A percentile compares a stretch with the other conserved stretches of the same genome.
Evolutionary conservation across 73 alveolate species (phyloP).

Genomic region (Paramecium caudatum): DNA sequence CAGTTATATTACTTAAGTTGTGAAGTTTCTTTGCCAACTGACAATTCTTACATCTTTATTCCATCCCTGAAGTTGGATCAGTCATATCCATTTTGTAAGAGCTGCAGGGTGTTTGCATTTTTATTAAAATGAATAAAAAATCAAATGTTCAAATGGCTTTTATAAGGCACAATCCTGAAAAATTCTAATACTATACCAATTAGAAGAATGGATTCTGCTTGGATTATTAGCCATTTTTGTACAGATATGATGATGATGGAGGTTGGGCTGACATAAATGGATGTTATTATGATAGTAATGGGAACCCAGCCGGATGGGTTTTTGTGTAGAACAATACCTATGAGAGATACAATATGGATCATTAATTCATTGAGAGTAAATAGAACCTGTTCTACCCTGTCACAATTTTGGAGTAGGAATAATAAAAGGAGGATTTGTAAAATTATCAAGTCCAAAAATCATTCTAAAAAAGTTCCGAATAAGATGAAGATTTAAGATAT

Average conservation of each 20-base stretch:
- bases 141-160: background rate
- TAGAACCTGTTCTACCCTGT: background rate
- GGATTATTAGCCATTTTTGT: background rate
- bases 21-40: slow-evolving; percentile 1
- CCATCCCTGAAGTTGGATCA: background rate
- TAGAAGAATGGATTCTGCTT: background rate
- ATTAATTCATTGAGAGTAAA: background rate
- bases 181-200: background rate
- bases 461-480: background rate
- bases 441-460: background rate
- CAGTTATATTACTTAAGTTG: background rate
- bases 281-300: slow-evolving; percentile 49
- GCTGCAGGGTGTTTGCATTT: background rate
- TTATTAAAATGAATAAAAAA: slow-evolving; percentile 15
- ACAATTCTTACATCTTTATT: slow-evolving; percentile 49
- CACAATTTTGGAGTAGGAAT: background rate
- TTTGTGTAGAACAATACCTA: background rate
- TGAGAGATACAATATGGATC: background rate
- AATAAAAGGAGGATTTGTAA: background rate
- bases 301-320: slow-evolving; percentile 63
- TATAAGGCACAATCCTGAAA: background rate
- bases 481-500: background rate
- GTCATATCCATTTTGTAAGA: background rate
- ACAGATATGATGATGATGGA: background rate
- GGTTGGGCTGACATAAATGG: slow-evolving; percentile 61